Evolutionary conservation across 805 yeast species (phyloP).

Genomic region (Candida nanaspora): DNA sequence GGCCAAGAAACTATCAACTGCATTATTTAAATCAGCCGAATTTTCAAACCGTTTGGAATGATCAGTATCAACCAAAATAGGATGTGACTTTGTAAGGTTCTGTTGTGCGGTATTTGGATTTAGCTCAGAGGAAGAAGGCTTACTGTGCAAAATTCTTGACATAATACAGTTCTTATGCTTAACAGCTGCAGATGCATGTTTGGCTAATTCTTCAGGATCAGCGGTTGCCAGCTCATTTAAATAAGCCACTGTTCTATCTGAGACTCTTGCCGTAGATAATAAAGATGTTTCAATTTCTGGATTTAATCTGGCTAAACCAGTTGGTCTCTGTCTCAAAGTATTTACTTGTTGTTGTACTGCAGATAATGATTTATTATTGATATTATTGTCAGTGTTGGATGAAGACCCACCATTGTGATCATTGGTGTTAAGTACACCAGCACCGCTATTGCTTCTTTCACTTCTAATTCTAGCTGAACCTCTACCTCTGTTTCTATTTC

Average conservation of each 20-base stretch:
- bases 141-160: too few relatives aligned
- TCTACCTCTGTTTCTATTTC: not conserved
- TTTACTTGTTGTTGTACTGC: too few relatives aligned
- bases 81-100: not conserved
- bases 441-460: not conserved
- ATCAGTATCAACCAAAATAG: not conserved
- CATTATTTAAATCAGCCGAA: not conserved
- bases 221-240: not conserved
- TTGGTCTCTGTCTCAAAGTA: too few relatives aligned
- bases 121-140: too few relatives aligned
- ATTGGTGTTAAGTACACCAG: too few relatives aligned
- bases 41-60: not conserved
- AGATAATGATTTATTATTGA: too few relatives aligned
- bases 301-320: not conserved
- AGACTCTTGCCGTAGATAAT: not conserved
- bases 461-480: not conserved
- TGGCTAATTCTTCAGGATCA: not conserved
- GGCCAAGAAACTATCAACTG: not conserved
- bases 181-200: too few relatives aligned
- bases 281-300: not conserved
- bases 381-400: too few relatives aligned
- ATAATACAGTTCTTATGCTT: too few relatives aligned
- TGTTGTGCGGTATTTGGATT: too few relatives aligned
- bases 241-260: not conserved
- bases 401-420: too few relatives aligned